A percentile compares a stretch with the other conserved stretches of the same genome.
These are phyloP conservation scores for Brassica balearica DNA, from an alignment of 441 rosid species.

Conservation along the genomic window DNA sequence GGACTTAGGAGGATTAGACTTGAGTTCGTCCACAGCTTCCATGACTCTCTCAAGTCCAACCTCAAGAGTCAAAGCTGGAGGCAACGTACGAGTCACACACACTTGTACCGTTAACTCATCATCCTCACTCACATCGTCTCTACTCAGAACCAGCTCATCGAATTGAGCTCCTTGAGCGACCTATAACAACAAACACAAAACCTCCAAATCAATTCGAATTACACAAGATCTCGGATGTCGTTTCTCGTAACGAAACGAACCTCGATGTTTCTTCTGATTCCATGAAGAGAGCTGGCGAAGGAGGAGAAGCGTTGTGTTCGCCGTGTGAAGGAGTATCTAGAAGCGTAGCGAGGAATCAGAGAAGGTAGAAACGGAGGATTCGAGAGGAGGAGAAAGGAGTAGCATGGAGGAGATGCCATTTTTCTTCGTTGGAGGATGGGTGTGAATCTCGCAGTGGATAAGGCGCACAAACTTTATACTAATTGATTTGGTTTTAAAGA, in stretches of 20 bases:
- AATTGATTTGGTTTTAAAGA: background rate
- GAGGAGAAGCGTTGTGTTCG: constrained; percentile 30
- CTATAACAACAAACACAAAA: constrained; percentile 39
- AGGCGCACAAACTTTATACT: constrained; percentile 15
- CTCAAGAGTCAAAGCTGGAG: constrained; percentile 84
- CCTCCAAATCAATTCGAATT: background rate
- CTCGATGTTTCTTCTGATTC: no score
- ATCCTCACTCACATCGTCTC: constrained; percentile 50
- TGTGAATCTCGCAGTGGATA: constrained; percentile 28
- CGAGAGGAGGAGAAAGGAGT: constrained; percentile 17
- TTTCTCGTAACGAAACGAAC: constrained; percentile 22
- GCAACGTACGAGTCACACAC: constrained; percentile 68
- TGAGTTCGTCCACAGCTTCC: constrained; percentile 66
- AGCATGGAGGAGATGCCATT: background rate
- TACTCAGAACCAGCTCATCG: constrained; percentile 62
- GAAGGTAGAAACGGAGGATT: constrained; percentile 39
- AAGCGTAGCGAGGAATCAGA: constrained; percentile 17
- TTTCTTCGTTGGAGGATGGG: background rate
- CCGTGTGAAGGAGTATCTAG: constrained; percentile 28
- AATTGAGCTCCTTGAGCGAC: constrained; percentile 57
- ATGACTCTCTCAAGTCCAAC: constrained; percentile 63
- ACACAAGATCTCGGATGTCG: constrained; percentile 12
- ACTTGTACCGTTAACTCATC: constrained; percentile 56
- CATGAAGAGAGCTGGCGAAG: background rate
- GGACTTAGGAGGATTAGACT: constrained; percentile 67